phyloP scores from a whole-genome alignment of 2,329 filamentous ascomycete genomes.

The Cytospora leucostoma region DNA sequence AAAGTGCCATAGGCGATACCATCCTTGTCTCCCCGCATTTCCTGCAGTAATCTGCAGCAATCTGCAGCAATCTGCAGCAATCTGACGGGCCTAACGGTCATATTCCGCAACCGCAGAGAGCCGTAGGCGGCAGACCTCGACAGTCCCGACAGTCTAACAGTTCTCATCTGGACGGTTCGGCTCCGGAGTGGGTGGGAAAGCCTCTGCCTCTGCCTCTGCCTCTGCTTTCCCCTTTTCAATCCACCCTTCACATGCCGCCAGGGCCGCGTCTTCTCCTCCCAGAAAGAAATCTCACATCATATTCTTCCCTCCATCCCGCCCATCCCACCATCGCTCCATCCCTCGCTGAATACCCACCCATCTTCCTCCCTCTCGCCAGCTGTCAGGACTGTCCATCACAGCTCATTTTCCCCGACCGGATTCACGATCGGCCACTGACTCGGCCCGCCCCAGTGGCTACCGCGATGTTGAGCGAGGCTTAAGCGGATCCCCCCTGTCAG shows the following conservation, averaged over 20 bases:
- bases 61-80: constrained; percentile 16
- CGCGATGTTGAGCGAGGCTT: constrained; percentile 25
- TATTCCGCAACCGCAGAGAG: constrained; percentile 15
- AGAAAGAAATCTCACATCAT: not conserved
- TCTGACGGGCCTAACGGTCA: constrained; percentile 16
- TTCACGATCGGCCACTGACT: constrained; percentile 18
- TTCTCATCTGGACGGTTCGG: not conserved
- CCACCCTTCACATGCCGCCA: not conserved
- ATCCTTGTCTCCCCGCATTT: constrained; percentile 28
- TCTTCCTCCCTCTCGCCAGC: not conserved
- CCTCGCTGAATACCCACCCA: constrained; percentile 22
- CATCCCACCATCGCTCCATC: constrained; percentile 22
- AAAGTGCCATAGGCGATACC: constrained; percentile 3
- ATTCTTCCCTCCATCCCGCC: constrained; percentile 2
- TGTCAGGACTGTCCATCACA: constrained; percentile 14
- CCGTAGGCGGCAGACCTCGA: not conserved
- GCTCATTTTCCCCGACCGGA: not conserved
- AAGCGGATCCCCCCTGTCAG: constrained; percentile 21
- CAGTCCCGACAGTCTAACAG: no score
- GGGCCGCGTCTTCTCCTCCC: not conserved
- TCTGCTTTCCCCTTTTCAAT: not conserved
- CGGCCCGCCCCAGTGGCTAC: constrained; percentile 24
- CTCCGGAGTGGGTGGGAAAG: not conserved
- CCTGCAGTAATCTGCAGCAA: constrained; percentile 20
- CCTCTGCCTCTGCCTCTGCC: constrained; percentile 2